Evolutionary conservation across 2,329 filamentous ascomycete genomes (phyloP).

Genomic region (Colletotrichum falcatum): DNA sequence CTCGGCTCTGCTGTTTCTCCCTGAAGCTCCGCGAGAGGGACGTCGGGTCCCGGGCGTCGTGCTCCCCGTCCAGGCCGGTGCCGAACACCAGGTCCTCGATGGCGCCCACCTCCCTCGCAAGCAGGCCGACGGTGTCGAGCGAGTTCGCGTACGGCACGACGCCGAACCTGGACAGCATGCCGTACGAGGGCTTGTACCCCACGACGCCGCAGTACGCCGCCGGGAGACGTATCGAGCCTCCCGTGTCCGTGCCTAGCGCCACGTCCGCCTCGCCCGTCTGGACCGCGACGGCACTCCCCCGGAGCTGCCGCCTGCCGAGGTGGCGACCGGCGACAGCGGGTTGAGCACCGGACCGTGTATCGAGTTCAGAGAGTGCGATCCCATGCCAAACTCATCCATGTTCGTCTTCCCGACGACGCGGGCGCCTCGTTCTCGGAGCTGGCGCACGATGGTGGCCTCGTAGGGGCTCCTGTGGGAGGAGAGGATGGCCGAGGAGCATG

Average conservation of each 20-base stretch:
- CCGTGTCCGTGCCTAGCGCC: conserved; percentile 93
- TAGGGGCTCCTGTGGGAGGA: conserved; percentile 79
- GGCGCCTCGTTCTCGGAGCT: conserved; percentile 73
- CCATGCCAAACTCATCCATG: conserved; percentile 97
- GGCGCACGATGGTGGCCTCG: conserved; percentile 82
- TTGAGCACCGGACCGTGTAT: conserved; percentile 74
- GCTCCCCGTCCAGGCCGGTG: conserved; percentile 58
- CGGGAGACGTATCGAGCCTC: conserved; percentile 87
- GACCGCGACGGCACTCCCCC: conserved; percentile 94
- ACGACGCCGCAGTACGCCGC: conserved; percentile 87
- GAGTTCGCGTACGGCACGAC: conserved; percentile 94
- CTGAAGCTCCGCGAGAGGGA: conserved; percentile 71
- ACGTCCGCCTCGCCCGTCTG: conserved; percentile 67
- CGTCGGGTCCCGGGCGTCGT: conserved; percentile 81
- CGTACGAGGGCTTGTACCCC: conserved; percentile 94
- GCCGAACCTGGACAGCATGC: conserved; percentile 85
- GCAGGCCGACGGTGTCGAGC: conserved; percentile 86
- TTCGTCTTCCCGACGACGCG: conserved; percentile 84
- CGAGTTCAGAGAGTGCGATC: conserved; percentile 82
- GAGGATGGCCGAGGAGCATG: conserved; percentile 84
- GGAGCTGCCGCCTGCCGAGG: conserved; percentile 89
- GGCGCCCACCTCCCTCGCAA: conserved; percentile 67
- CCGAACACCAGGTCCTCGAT: conserved; percentile 67
- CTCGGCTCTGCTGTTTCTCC: conserved; percentile 53
- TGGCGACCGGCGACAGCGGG: conserved; percentile 52